phyloP scores from a whole-genome alignment of 805 yeast genomes.

The Yarrowia alimentaria region DNA sequence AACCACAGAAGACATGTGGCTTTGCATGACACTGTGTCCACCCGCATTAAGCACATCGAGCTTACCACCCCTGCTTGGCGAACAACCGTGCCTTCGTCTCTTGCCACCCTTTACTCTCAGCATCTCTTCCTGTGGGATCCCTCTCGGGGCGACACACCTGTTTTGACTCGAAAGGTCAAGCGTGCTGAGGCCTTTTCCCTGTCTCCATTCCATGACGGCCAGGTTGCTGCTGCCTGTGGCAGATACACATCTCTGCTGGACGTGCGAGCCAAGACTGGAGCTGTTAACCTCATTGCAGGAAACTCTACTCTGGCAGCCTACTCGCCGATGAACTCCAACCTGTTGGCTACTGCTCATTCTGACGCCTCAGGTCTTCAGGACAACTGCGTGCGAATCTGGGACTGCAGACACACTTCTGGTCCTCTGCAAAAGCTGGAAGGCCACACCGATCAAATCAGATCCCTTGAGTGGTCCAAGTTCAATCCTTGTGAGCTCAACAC shows the following conservation, averaged over 20 bases:
- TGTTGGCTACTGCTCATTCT: conserved; percentile 62
- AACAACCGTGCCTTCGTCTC: conserved; percentile 45
- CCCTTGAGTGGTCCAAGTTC: conserved; percentile 58
- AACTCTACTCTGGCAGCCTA: conserved; percentile 50
- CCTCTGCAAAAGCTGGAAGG: conserved; percentile 56
- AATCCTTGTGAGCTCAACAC: conserved; percentile 47
- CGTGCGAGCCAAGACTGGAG: conserved; percentile 52
- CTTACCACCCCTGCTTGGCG: conserved; percentile 47
- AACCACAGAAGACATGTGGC: conserved; percentile 68
- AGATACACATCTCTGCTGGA: conserved; percentile 77
- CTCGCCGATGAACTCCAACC: conserved; percentile 59
- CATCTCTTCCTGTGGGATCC: conserved; percentile 76
- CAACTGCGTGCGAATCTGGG: conserved; percentile 67
- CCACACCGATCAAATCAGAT: conserved; percentile 54
- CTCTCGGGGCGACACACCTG: conserved; percentile 57
- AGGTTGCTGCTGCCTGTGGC: conserved; percentile 57
- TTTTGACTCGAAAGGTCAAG: conserved; percentile 50
- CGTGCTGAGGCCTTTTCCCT: conserved; percentile 55
- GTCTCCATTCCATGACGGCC: conserved; percentile 48
- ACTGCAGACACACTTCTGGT: conserved; percentile 54
- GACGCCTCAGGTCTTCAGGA: conserved; percentile 36
- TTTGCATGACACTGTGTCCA: conserved; percentile 32
- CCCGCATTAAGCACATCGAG: conserved; percentile 42
- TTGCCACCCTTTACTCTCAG: conserved; percentile 65
- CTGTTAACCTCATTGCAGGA: conserved; percentile 47